These are phyloP conservation scores for Ustulina deusta DNA, from an alignment of 2,329 filamentous ascomycete species.

Conservation along the genomic window DNA sequence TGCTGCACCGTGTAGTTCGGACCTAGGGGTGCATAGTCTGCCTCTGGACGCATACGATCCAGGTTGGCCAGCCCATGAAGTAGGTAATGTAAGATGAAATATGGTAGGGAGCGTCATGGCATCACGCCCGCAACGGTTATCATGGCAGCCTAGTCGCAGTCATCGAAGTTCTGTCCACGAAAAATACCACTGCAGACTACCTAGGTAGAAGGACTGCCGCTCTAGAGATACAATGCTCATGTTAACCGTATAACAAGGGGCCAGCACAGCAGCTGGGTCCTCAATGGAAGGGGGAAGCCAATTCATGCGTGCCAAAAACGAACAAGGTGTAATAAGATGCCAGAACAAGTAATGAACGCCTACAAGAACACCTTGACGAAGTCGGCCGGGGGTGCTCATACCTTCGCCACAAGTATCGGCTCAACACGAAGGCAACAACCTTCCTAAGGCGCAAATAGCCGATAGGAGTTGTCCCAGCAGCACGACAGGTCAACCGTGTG, in stretches of 20 bases:
- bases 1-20: conserved; percentile 9
- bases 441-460: background rate
- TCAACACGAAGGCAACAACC: conserved; percentile 15
- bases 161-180: background rate
- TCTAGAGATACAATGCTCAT: background rate
- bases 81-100: background rate
- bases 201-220: background rate
- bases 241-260: background rate
- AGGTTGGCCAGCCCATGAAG: conserved; percentile 23
- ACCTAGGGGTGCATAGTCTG: conserved; percentile 20
- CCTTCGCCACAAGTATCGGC: conserved; percentile 12
- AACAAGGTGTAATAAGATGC: conserved; percentile 31
- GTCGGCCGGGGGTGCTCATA: conserved; percentile 34
- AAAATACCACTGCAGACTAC: background rate
- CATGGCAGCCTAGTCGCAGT: background rate
- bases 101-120: background rate
- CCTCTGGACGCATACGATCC: background rate
- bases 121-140: background rate
- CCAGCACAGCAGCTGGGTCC: background rate
- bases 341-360: conserved; percentile 24
- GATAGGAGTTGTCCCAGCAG: background rate
- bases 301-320: conserved; percentile 32
- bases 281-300: background rate
- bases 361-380: conserved; percentile 29
- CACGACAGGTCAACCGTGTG: conserved; percentile 5